Conservation (phyloP, 1,139 yeast genomes). For the Suhomyces maxii region DNA sequence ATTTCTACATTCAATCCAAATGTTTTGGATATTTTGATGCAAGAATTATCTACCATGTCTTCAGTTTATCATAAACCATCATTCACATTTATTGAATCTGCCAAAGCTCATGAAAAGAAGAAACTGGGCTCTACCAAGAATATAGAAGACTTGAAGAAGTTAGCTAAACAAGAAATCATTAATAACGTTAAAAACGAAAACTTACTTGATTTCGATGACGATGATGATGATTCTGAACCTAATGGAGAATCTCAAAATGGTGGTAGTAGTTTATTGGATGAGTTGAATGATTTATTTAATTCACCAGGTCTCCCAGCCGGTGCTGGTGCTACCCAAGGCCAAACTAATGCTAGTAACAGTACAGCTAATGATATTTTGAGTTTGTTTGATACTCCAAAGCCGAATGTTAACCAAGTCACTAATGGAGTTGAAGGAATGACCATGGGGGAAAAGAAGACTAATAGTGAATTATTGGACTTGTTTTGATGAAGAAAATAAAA, state of each 20-base stretch:
- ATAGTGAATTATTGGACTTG: slow-evolving; percentile 57
- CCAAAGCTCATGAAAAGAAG: slow-evolving; percentile 25
- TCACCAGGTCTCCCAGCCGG: slow-evolving; percentile 27
- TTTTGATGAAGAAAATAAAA: slow-evolving; percentile 31
- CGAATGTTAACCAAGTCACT: slow-evolving; percentile 15
- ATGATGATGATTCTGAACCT: slow-evolving; percentile 37
- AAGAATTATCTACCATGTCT: slow-evolving; percentile 82
- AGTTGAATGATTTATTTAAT: slow-evolving; percentile 66
- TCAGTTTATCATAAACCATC: slow-evolving; percentile 90
- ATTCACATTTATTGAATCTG: slow-evolving; percentile 57
- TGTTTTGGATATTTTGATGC: slow-evolving; percentile 63
- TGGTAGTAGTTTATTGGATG: slow-evolving; percentile 50
- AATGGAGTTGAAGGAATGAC: slow-evolving; percentile 25
- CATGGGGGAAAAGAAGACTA: slow-evolving; percentile 17
- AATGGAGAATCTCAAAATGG: slow-evolving; percentile 18
- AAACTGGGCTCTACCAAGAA: slow-evolving; percentile 15
- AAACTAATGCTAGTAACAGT: slow-evolving; percentile 12
- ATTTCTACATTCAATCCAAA: slow-evolving; percentile 70
- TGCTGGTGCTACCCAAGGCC: slow-evolving; percentile 8
- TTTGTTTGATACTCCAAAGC: slow-evolving; percentile 32
- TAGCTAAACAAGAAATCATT: slow-evolving; percentile 78
- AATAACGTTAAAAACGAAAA: slow-evolving; percentile 72
- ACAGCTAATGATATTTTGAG: slow-evolving; percentile 43
- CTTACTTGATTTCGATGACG: slow-evolving; percentile 78
- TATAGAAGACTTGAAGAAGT: slow-evolving; percentile 72